Percentiles rank a stretch among this genome's conserved stretches.
Evolutionary conservation across 768 basidiomycete genomes (phyloP).

Genomic region (Solioccasus polychromus): DNA sequence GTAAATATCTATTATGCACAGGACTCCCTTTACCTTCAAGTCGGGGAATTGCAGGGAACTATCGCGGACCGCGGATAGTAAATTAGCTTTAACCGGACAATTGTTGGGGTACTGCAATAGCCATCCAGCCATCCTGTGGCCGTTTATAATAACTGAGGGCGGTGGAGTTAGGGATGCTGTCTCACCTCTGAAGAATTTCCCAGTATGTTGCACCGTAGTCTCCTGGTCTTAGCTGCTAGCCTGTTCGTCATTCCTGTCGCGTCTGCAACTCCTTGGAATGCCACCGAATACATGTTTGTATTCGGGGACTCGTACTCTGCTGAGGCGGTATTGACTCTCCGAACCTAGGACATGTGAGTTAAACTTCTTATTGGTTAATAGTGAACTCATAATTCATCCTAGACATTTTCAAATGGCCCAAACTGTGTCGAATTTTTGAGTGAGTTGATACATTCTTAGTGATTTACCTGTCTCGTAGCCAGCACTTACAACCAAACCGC

Average conservation of each 20-base stretch:
- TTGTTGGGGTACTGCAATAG: too few species aligned
- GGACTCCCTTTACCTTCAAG: too few species aligned
- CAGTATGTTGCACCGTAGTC: constrained; percentile 11
- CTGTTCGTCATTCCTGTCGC: constrained; percentile 7
- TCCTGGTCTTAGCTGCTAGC: constrained; percentile 2
- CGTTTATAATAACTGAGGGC: too few species aligned
- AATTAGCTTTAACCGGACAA: too few species aligned
- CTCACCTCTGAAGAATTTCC: not conserved
- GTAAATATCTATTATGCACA: too few species aligned
- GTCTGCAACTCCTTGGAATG: constrained; percentile 43
- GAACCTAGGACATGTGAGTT: constrained; percentile 49
- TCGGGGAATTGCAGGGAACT: too few species aligned
- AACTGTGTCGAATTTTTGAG: constrained; percentile 60
- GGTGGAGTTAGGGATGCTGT: not conserved
- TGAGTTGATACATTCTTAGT: constrained; percentile 27
- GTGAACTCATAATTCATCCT: not conserved
- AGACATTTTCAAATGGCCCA: constrained; percentile 61
- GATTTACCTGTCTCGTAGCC: constrained; percentile 30
- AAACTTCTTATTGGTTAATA: too few species aligned
- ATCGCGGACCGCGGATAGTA: too few species aligned
- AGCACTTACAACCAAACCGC: constrained; percentile 54
- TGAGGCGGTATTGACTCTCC: constrained; percentile 51
- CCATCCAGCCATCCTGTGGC: too few species aligned
- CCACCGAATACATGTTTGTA: constrained; percentile 53
- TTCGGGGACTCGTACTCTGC: constrained; percentile 67